These are phyloP conservation scores for Fraxinus dipetala DNA, from an alignment of 305 asterid genomes.

Conservation along the genomic window DNA sequence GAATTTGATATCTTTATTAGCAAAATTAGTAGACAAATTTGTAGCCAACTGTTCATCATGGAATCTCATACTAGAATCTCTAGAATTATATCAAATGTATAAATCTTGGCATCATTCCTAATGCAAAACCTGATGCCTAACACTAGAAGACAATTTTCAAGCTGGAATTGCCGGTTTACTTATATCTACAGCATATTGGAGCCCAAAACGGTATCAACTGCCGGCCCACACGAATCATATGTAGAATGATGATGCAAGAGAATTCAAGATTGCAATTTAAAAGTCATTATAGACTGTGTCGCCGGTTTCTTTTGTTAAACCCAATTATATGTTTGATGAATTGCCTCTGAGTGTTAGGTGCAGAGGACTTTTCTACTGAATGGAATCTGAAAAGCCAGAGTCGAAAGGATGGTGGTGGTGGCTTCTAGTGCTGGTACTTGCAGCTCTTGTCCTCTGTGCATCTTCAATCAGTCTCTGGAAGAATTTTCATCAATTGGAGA, in stretches of 20 bases:
- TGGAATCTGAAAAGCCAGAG: constrained; percentile 24
- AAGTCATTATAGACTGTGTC: neutral
- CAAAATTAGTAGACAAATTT: neutral
- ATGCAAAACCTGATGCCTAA: constrained; percentile 10
- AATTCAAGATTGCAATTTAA: neutral
- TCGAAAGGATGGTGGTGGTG: constrained; percentile 29
- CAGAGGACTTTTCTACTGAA: neutral
- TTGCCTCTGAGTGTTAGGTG: neutral
- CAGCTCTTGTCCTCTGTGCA: constrained; percentile 37
- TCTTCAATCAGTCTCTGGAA: constrained; percentile 42
- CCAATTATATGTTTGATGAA: constrained; percentile 1
- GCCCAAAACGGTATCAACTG: constrained; percentile 19
- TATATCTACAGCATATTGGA: neutral
- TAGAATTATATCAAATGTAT: neutral
- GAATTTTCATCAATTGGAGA: constrained; percentile 23
- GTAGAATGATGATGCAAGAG: constrained; percentile 14
- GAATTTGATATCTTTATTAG: neutral
- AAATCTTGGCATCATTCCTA: neutral
- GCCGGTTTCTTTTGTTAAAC: neutral
- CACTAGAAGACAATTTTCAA: constrained; percentile 13
- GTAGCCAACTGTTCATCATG: neutral
- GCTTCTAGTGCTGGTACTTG: constrained; percentile 32
- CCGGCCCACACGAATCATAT: constrained; percentile 15
- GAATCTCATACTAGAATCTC: neutral
- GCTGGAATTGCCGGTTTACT: neutral